phyloP scores from a whole-genome alignment of 208 protist species.

The Crithidia expoeki region DNA sequence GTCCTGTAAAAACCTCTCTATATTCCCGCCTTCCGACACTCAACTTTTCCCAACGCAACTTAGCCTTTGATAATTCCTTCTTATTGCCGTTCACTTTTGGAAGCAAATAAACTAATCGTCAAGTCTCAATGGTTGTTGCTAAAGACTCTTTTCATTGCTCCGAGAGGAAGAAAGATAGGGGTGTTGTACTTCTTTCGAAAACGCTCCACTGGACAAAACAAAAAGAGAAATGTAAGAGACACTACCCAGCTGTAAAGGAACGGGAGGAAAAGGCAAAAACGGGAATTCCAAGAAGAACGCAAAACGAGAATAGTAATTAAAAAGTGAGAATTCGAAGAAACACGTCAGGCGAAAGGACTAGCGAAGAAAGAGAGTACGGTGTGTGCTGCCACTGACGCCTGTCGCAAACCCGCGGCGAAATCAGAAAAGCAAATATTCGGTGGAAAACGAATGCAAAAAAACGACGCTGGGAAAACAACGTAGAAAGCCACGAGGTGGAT shows the following conservation, averaged over 20 bases:
- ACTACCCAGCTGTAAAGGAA: background rate
- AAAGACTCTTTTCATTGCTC: too few relatives aligned
- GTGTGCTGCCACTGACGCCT: background rate
- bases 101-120: too few relatives aligned
- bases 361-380: background rate
- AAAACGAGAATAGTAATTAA: conserved; percentile 15
- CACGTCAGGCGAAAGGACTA: background rate
- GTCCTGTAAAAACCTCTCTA: too few relatives aligned
- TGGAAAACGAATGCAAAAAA: conserved; percentile 3
- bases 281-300: background rate
- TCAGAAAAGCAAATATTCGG: background rate
- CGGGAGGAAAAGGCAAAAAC: conserved; percentile 11
- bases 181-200: background rate
- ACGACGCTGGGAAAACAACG: background rate
- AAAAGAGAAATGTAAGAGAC: background rate
- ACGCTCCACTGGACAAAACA: background rate
- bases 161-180: conserved; percentile 5
- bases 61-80: background rate
- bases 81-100: background rate
- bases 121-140: too few relatives aligned
- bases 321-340: background rate
- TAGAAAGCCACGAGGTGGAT: background rate
- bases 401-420: background rate
- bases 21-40: background rate
- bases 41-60: background rate